Base-by-base conservation (phyloP, 495 filamentous ascomycete genomes). In the Mytilinidion resinicola region DNA sequence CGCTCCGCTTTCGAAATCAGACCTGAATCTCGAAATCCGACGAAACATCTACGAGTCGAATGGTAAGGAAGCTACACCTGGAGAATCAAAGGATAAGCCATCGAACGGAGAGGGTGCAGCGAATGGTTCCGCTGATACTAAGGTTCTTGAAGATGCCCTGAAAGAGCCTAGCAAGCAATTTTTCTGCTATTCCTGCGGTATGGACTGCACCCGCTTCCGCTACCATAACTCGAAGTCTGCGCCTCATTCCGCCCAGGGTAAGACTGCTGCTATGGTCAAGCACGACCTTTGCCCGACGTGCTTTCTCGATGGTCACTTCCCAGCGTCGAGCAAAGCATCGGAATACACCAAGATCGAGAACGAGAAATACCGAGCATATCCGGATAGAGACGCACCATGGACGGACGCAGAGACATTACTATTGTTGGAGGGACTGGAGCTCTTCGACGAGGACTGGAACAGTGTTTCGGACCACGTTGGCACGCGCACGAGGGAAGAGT, bases 31-130 rank as follows among this genome's bases (percentile, higher is more conserved):
- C 36, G 89, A 96, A 68, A 83, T 96, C 56, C 87, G 90, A 43
- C 90, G 95, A 50, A 96, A 95, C 68, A 88, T 96, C 57, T 98
- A 96, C 72, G 95, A 98, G 60, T 80, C 89, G 50, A 92, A 86
- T 60, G 91, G 90, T 53, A 95, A 92, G 73, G 89, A 90, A 60
- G 80, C 87, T 25, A 67, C 70, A 10, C 82, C 80, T 4, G 68
- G 77, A n/a, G 75, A 73, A 34, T 62, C 64, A 30, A 79, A 79
- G 34, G 82, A 77, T 25, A 82, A 83, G 67, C 66, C 67, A 61
- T 80, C 86, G 2, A 95, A 95, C 62, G 91, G 91, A 36, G 88
- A 91, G 46, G 76, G 79, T 21, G 70, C 75, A 0, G 71, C 78
- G 11, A 76, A 84, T 38, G 74, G 75, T 12, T 74, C 79, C 9